phyloP scores from a whole-genome alignment of 176 grass and related monocot genomes.

The Pharus latifolius region DNA sequence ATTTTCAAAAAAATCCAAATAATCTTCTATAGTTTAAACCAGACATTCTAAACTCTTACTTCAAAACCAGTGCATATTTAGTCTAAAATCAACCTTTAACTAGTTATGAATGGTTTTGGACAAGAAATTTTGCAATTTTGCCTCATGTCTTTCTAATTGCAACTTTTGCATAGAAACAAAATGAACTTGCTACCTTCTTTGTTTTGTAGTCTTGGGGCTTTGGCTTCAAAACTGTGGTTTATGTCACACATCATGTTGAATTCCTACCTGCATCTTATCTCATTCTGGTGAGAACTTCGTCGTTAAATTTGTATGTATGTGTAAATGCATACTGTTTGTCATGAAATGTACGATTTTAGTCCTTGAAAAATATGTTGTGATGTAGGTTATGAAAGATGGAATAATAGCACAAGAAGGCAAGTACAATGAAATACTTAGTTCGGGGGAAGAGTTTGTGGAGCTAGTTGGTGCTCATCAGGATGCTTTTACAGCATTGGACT shows the following conservation, averaged over 20 bases:
- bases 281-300: slow-evolving; percentile 61
- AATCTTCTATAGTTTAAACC: no score
- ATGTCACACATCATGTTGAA: slow-evolving; percentile 92
- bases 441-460: slow-evolving; percentile 30
- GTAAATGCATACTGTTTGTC: not conserved
- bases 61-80: no score
- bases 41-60: no score
- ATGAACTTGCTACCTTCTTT: not conserved
- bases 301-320: not conserved
- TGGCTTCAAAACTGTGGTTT: slow-evolving; percentile 75
- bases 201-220: slow-evolving; percentile 38
- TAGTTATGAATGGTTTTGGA: no score
- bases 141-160: no score
- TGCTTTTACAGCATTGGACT: slow-evolving; percentile 15
- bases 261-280: slow-evolving; percentile 81
- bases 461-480: slow-evolving; percentile 28
- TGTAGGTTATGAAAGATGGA: slow-evolving; percentile 70
- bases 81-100: no score
- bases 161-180: no score
- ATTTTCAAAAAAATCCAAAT: no score
- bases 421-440: slow-evolving; percentile 48
- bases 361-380: not conserved
- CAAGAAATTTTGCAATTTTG: no score
- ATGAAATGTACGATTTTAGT: not conserved
- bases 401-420: slow-evolving; percentile 65